Evolutionary conservation across 805 yeast genomes (phyloP), one percentile per base, ranked within the genome.

Genomic region (Teunomyces tritomae): DNA sequence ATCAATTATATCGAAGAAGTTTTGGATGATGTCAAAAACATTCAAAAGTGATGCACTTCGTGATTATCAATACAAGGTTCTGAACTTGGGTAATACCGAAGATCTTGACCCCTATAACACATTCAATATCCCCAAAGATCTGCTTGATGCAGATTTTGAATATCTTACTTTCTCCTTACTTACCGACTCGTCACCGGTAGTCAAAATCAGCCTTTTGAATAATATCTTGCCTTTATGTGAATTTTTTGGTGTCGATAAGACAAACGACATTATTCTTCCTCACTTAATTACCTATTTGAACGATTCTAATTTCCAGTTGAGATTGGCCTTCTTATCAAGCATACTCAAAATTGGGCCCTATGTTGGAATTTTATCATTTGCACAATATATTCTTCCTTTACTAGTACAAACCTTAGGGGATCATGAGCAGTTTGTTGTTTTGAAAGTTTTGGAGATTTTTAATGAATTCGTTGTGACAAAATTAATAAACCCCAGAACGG

Each of bases 211-310:
- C 0, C 65, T 94, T 7, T 70, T 94, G 41, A 68, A 76, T 37
- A 82, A 87, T 50, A 84, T 91, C n/a, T 70, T 86, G 6, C 87
- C 90, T 0, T 64, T 94, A 3, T 89, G 97, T 56, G 74, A 83
- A 8, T 87, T 86, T 49, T 84, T 94, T 60, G 97, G 97, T 0
- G 82, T 85, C 47, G 96, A 89, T 46, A 87, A 83, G 55, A 86
- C 97, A 0, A 91, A 88, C 59, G 98, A 94, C 61, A 73, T 94
- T 35, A 83, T 94, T 17, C 67, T 94, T 41, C 90, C 96, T 39
- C 98, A 94, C 69, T 70, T 91, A 47, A 91, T 94, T 39, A 91
- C 98, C 0, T 94, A 90, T 59, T 68, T 94, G 52, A 94, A 94
- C 63, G 97, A 91, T 59, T 76, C 82, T 47, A 82, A 83, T 57